Percentiles rank a stretch among this genome's conserved stretches.
Evolutionary conservation across 352 stramenopile genomes (phyloP).

Genomic region (Albugo candida): DNA sequence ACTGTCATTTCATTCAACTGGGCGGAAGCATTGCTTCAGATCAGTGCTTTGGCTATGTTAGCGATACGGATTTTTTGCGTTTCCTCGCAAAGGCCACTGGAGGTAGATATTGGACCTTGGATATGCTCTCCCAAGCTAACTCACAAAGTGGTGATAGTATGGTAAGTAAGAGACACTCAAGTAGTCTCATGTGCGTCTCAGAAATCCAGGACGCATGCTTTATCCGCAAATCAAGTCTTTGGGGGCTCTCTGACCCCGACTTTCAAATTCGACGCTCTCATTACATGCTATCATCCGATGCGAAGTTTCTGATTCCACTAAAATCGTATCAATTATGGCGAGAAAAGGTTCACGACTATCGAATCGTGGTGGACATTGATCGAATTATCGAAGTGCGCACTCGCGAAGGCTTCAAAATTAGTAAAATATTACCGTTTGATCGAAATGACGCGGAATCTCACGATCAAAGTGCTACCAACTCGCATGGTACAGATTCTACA

Average conservation of each 20-base stretch:
- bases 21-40: conserved; percentile 30
- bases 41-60: conserved; percentile 68
- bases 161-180: not conserved
- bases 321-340: conserved; percentile 73
- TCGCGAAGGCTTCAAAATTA: conserved; percentile 41
- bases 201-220: conserved; percentile 35
- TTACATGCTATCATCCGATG: conserved; percentile 43
- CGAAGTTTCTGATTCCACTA: conserved; percentile 31
- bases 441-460: not conserved
- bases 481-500: conserved; percentile 1
- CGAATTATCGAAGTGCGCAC: conserved; percentile 66
- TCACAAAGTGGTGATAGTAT: not conserved
- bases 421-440: not conserved
- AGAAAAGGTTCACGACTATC: conserved; percentile 77
- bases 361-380: conserved; percentile 59
- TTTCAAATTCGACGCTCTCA: conserved; percentile 47
- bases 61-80: conserved; percentile 52
- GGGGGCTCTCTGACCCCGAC: conserved; percentile 40
- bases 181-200: conserved; percentile 20
- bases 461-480: not conserved
- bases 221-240: conserved; percentile 40
- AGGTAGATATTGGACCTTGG: conserved; percentile 46
- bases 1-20: conserved; percentile 67
- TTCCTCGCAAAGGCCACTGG: conserved; percentile 57
- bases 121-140: conserved; percentile 27